Percentiles rank a stretch among this genome's conserved stretches.
Evolutionary conservation across 257 asterid species (phyloP).

Genomic region (Nicotiana attenuata): DNA sequence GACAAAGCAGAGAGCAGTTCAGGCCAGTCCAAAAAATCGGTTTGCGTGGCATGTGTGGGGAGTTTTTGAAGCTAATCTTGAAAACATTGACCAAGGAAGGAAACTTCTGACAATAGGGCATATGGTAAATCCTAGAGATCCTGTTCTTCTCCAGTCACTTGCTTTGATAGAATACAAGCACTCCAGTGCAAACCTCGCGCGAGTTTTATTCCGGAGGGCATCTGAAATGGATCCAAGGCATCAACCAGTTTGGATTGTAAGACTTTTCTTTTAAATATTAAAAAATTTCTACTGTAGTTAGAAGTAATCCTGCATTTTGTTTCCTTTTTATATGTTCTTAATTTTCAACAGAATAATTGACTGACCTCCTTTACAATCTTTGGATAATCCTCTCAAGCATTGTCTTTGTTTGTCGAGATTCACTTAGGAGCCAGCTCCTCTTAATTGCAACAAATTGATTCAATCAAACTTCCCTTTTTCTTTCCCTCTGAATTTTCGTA

Average conservation of each 20-base stretch:
- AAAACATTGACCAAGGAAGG: conserved; percentile 60
- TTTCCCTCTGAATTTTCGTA: no score
- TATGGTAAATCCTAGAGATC: conserved; percentile 87
- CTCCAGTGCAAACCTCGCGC: conserved; percentile 71
- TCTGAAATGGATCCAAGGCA: conserved; percentile 81
- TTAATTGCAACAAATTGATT: no score
- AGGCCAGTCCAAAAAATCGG: conserved; percentile 94
- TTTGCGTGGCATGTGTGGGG: conserved; percentile 99
- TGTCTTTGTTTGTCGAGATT: no score
- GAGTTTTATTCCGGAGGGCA: conserved; percentile 67
- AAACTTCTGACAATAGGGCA: conserved; percentile 89
- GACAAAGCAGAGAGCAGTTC: conserved; percentile 69
- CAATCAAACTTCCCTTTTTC: no score
- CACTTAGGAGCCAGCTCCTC: no score
- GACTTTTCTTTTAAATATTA: conserved; percentile 10
- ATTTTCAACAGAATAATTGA: background rate
- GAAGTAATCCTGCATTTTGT: background rate
- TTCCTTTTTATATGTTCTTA: no score
- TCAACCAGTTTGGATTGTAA: conserved; percentile 96
- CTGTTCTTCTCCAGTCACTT: conserved; percentile 90
- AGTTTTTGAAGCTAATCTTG: conserved; percentile 75
- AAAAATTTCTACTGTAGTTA: background rate
- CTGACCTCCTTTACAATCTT: background rate
- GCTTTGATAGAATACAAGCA: conserved; percentile 70
- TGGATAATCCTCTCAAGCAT: background rate